phyloP scores from a whole-genome alignment of 495 filamentous ascomycete species.

The Hamigera avellanea region DNA sequence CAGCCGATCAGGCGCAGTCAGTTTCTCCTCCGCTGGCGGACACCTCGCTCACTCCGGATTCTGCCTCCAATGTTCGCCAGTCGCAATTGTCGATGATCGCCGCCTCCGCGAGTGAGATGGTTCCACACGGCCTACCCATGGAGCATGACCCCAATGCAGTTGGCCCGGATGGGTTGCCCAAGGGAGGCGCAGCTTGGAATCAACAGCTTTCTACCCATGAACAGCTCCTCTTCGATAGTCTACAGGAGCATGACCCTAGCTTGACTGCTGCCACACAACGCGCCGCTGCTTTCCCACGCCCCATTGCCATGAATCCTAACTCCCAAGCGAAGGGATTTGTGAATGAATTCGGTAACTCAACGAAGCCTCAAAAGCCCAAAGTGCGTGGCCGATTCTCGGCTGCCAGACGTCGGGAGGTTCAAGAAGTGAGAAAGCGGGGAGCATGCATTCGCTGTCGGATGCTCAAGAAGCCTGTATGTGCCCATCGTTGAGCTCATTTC shows the following conservation, averaged over 20 bases:
- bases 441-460: constrained; percentile 82
- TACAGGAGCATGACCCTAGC: constrained; percentile 34
- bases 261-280: constrained; percentile 35
- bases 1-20: constrained; percentile 21
- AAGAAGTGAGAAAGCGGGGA: constrained; percentile 66
- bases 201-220: constrained; percentile 32
- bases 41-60: constrained; percentile 26
- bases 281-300: constrained; percentile 36
- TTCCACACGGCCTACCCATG: constrained; percentile 30
- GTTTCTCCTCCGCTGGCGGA: constrained; percentile 31
- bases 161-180: constrained; percentile 22
- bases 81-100: constrained; percentile 39
- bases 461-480: constrained; percentile 61
- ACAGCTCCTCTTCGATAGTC: constrained; percentile 34
- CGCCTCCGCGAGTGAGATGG: constrained; percentile 38
- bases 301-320: constrained; percentile 45
- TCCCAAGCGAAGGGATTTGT: constrained; percentile 44
- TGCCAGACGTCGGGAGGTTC: constrained; percentile 61
- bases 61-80: constrained; percentile 29
- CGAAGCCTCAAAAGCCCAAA: constrained; percentile 42
- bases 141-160: constrained; percentile 18
- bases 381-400: constrained; percentile 59
- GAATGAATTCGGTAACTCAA: constrained; percentile 42
- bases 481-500: neutral
- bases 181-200: constrained; percentile 24